These are phyloP conservation scores for Citropsis articulata DNA, from an alignment of 345 rosid genomes.

Conservation along the genomic window DNA sequence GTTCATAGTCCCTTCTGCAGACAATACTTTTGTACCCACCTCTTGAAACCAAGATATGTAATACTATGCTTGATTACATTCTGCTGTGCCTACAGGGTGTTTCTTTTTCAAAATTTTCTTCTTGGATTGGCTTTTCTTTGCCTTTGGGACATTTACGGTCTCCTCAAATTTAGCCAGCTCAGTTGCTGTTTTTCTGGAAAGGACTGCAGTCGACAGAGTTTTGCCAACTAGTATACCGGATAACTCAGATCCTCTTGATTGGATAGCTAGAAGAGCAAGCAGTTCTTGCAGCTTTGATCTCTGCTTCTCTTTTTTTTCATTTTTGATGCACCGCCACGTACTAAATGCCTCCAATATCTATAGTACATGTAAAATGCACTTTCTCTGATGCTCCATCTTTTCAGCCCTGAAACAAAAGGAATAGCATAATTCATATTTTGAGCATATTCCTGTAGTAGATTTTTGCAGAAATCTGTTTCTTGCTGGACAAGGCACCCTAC, in stretches of 20 bases:
- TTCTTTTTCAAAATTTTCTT: conserved; percentile 44
- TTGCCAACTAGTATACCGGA: conserved; percentile 24
- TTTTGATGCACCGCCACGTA: conserved; percentile 59
- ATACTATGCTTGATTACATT: conserved; percentile 11
- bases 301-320: conserved; percentile 68
- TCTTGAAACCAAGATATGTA: conserved; percentile 16
- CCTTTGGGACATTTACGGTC: conserved; percentile 40
- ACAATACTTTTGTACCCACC: background rate
- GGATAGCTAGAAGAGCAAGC: conserved; percentile 79
- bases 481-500: conserved; percentile 45
- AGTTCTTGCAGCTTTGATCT: conserved; percentile 89
- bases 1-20: conserved; percentile 3
- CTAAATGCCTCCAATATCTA: conserved; percentile 78
- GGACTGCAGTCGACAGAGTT: conserved; percentile 60
- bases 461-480: conserved; percentile 83
- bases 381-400: conserved; percentile 44
- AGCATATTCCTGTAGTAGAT: conserved; percentile 86
- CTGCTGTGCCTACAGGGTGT: conserved; percentile 1
- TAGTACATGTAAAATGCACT: conserved; percentile 49
- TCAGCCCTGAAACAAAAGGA: conserved; percentile 55
- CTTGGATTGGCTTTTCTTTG: conserved; percentile 55
- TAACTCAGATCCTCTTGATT: conserved; percentile 35
- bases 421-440: conserved; percentile 90
- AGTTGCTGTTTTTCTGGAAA: conserved; percentile 52
- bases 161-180: conserved; percentile 40